phyloP scores from a whole-genome alignment of 768 basidiomycete genomes.

The Hygrocybe coccinea region DNA sequence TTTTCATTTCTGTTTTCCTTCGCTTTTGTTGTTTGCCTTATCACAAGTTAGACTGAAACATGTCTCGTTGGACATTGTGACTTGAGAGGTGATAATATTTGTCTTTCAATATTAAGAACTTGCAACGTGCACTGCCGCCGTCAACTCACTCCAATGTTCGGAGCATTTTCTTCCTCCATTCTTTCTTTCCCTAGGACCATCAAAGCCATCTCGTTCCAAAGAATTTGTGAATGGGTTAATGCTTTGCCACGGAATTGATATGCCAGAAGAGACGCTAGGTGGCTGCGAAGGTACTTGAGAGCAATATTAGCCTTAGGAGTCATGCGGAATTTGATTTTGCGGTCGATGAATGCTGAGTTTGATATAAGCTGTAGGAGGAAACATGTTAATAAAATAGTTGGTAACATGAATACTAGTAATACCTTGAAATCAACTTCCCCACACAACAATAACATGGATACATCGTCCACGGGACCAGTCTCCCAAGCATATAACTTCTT shows the following conservation, averaged over 20 bases:
- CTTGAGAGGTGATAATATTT: no score
- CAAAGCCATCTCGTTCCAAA: slow-evolving; percentile 73
- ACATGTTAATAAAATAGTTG: neutral
- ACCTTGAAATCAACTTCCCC: slow-evolving; percentile 89
- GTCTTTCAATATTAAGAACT: no score
- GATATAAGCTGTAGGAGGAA: slow-evolving; percentile 54
- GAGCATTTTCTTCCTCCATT: slow-evolving; percentile 24
- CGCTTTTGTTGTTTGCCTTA: no score
- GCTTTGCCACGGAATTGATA: slow-evolving; percentile 61
- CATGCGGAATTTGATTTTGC: slow-evolving; percentile 73
- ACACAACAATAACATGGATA: slow-evolving; percentile 76
- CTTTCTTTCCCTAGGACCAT: slow-evolving; percentile 52
- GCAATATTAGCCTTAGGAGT: slow-evolving; percentile 71
- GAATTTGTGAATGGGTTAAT: slow-evolving; percentile 51
- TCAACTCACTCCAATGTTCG: neutral
- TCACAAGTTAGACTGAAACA: no score
- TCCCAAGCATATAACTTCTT: slow-evolving; percentile 94
- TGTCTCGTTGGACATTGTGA: no score
- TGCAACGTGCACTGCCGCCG: no score
- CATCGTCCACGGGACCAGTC: slow-evolving; percentile 81
- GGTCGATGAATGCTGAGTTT: slow-evolving; percentile 70
- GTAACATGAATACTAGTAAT: neutral
- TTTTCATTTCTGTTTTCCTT: no score
- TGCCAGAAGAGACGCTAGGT: slow-evolving; percentile 55
- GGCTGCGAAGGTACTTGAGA: slow-evolving; percentile 70